Conservation (phyloP, 2,329 filamentous ascomycete genomes). For the Fusarium oxysporum region DNA sequence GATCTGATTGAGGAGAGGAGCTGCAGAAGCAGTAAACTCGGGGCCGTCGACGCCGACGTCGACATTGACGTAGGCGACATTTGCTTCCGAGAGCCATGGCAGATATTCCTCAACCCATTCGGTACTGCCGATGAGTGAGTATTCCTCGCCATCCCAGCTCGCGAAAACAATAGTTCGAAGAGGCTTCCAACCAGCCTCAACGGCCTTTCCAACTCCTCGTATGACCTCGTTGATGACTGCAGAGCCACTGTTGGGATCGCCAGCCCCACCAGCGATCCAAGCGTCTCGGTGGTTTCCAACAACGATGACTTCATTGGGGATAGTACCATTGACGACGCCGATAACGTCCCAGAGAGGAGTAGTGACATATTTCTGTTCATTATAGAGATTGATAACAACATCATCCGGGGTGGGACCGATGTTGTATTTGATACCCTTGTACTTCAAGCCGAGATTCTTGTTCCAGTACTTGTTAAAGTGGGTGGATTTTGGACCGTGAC, state of each 20-base stretch:
- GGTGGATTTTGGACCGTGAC: conserved; percentile 81
- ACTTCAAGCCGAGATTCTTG: conserved; percentile 75
- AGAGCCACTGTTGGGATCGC: conserved; percentile 85
- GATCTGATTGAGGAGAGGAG: conserved; percentile 80
- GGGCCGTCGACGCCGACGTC: conserved; percentile 79
- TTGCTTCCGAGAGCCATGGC: conserved; percentile 79
- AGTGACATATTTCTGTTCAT: conserved; percentile 83
- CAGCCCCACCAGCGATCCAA: conserved; percentile 87
- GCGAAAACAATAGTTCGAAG: conserved; percentile 92
- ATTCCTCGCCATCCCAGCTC: conserved; percentile 86
- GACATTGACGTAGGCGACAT: conserved; percentile 87
- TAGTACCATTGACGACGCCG: conserved; percentile 88
- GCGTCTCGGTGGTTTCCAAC: conserved; percentile 94
- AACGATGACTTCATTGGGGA: conserved; percentile 86
- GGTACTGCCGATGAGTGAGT: conserved; percentile 85
- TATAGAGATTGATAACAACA: conserved; percentile 78
- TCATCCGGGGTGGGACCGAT: conserved; percentile 83
- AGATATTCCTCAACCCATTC: conserved; percentile 95
- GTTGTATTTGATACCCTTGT: conserved; percentile 87
- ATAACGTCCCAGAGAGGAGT: conserved; percentile 93
- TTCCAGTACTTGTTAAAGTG: conserved; percentile 80
- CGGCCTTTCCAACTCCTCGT: conserved; percentile 77
- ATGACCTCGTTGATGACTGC: conserved; percentile 83
- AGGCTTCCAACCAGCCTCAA: conserved; percentile 69
- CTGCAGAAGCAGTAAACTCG: conserved; percentile 72